A percentile compares a stretch with the other conserved stretches of the same genome.
Evolutionary conservation across 306 rosid genomes (phyloP).

Genomic region (Quercus parvula): DNA sequence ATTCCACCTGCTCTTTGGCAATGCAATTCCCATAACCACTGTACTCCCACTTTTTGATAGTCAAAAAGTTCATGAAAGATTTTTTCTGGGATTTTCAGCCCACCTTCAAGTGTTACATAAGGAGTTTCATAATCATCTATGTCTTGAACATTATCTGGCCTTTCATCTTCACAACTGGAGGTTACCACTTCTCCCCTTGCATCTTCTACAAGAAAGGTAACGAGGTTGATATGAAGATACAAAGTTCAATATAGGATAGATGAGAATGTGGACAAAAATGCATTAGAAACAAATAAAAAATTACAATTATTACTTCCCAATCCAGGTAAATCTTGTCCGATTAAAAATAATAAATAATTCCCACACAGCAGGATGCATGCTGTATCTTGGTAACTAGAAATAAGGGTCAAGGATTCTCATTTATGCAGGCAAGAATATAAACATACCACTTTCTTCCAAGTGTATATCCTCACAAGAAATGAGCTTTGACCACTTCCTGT

Average conservation of each 20-base stretch:
- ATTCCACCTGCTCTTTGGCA: slow-evolving; percentile 99
- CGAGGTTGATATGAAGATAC: slow-evolving; percentile 13
- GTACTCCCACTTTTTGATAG: slow-evolving; percentile 95
- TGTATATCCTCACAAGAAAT: slow-evolving; percentile 59
- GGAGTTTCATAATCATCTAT: slow-evolving; percentile 51
- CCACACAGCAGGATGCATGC: neutral
- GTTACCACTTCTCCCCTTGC: slow-evolving; percentile 32
- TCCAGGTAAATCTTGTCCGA: neutral
- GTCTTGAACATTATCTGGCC: slow-evolving; percentile 44
- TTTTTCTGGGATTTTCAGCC: slow-evolving; percentile 68
- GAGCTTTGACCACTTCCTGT: slow-evolving; percentile 71
- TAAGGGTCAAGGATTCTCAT: neutral
- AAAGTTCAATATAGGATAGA: neutral
- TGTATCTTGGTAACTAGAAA: neutral
- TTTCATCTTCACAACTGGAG: slow-evolving; percentile 58
- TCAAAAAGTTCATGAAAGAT: slow-evolving; percentile 84
- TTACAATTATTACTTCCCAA: neutral
- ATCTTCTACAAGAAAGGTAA: slow-evolving; percentile 50
- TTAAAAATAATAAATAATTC: neutral
- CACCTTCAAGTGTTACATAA: slow-evolving; percentile 78
- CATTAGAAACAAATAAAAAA: neutral
- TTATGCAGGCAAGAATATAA: neutral
- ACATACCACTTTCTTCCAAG: slow-evolving; percentile 58
- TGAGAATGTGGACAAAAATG: neutral
- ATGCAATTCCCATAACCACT: slow-evolving; percentile 99